Evolutionary conservation across 179 eudicot genomes (phyloP).

Genomic region (Amaranthus tricolor): DNA sequence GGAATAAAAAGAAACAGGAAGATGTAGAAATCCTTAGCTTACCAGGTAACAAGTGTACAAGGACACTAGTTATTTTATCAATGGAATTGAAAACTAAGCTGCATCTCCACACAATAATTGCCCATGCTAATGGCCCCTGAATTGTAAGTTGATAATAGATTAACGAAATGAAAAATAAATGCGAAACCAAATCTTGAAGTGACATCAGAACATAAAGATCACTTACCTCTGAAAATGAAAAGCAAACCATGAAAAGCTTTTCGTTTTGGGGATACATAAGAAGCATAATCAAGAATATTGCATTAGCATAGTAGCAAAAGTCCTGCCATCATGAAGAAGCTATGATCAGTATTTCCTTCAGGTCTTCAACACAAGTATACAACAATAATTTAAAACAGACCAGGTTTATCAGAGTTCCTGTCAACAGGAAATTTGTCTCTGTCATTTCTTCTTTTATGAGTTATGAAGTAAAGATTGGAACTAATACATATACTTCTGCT

Average conservation of each 20-base stretch:
- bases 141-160: slow-evolving; percentile 9
- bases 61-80: slow-evolving; percentile 94
- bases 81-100: slow-evolving; percentile 85
- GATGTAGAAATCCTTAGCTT: slow-evolving; percentile 19
- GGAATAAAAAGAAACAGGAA: background rate
- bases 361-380: background rate
- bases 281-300: slow-evolving; percentile 81
- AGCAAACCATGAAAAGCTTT: slow-evolving; percentile 96
- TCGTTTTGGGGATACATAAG: slow-evolving; percentile 75
- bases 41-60: slow-evolving; percentile 96
- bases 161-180: background rate
- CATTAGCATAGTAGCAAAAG: slow-evolving; percentile 97
- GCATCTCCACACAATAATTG: slow-evolving; percentile 86
- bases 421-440: background rate
- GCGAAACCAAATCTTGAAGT: background rate
- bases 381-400: background rate
- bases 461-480: background rate
- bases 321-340: slow-evolving; percentile 53
- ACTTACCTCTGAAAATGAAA: slow-evolving; percentile 93
- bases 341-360: background rate
- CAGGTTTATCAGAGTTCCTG: background rate
- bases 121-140: slow-evolving; percentile 98
- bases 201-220: background rate
- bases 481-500: background rate
- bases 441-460: background rate